A percentile compares a stretch with the other conserved stretches of the same genome.
Evolutionary conservation across 2,329 filamentous ascomycete species (phyloP).

Genomic region (Microsporum canis): DNA sequence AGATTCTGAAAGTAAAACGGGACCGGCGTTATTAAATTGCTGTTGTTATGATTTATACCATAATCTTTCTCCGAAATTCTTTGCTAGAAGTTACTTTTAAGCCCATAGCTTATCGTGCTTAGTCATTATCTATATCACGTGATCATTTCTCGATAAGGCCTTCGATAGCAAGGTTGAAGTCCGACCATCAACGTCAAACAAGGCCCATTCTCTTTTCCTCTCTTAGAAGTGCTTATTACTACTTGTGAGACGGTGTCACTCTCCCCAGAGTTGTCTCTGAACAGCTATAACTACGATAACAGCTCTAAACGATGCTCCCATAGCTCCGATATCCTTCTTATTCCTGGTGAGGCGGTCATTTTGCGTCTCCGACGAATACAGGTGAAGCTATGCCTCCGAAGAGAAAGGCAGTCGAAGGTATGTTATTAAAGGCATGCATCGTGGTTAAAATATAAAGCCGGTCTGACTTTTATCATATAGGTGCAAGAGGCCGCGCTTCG

Average conservation of each 20-base stretch:
- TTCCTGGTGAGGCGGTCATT: slow-evolving; percentile 8
- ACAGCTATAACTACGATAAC: not conserved
- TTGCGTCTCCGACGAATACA: not conserved
- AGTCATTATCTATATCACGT: not conserved
- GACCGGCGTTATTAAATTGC: not conserved
- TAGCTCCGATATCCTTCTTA: not conserved
- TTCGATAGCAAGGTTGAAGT: too few species aligned
- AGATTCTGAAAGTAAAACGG: not conserved
- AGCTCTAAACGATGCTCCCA: not conserved
- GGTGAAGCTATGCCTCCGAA: slow-evolving; percentile 53
- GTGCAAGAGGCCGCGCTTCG: slow-evolving; percentile 36
- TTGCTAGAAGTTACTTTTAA: not conserved
- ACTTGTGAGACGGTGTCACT: not conserved
- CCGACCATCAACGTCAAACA: too few species aligned
- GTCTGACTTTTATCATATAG: slow-evolving; percentile 7
- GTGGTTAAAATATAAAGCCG: not conserved
- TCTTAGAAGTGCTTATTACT: not conserved
- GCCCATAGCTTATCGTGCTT: not conserved
- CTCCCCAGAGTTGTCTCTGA: not conserved
- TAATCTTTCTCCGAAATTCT: not conserved
- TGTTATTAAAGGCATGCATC: slow-evolving; percentile 17
- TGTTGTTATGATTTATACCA: not conserved
- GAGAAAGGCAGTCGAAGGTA: slow-evolving; percentile 53
- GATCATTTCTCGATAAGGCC: not conserved
- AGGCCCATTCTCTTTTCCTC: not conserved